These are phyloP conservation scores for Geosmithia morbida DNA, from an alignment of 2,329 filamentous ascomycete genomes.

Conservation along the genomic window DNA sequence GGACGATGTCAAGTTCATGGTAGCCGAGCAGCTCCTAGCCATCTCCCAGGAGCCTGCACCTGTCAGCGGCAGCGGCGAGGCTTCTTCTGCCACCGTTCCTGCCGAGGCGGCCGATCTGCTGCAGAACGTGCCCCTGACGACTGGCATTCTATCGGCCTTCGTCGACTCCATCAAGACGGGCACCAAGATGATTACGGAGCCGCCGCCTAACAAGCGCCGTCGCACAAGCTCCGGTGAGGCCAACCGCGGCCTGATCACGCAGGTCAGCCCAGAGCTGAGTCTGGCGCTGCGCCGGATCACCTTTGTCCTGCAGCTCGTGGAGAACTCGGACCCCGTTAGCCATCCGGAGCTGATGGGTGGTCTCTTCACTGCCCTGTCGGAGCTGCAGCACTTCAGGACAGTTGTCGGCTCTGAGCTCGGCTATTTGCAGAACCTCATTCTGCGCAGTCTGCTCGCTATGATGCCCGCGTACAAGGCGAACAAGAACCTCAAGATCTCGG, in stretches of 20 bases:
- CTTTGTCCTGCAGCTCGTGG: constrained; percentile 77
- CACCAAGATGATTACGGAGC: constrained; percentile 56
- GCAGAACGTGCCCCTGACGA: constrained; percentile 57
- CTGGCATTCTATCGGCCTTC: constrained; percentile 56
- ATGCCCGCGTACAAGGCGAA: constrained; percentile 59
- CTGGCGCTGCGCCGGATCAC: constrained; percentile 63
- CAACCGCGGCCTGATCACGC: constrained; percentile 41
- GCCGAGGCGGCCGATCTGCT: constrained; percentile 58
- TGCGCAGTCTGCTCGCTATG: constrained; percentile 72
- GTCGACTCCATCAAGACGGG: constrained; percentile 60
- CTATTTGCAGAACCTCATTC: constrained; percentile 75
- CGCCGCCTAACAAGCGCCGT: constrained; percentile 64
- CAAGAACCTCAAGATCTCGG: constrained; percentile 52
- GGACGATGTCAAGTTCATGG: constrained; percentile 40
- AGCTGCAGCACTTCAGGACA: constrained; percentile 72
- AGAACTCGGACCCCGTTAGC: constrained; percentile 59
- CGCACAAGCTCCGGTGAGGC: constrained; percentile 62
- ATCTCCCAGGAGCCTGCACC: constrained; percentile 33
- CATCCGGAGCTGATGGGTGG: constrained; percentile 65
- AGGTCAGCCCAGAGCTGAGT: constrained; percentile 50
- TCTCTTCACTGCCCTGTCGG: constrained; percentile 73
- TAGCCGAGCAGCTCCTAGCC: constrained; percentile 49
- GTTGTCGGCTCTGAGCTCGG: constrained; percentile 76
- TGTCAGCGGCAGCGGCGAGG: constrained; percentile 13
- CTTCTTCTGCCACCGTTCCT: constrained; percentile 20